Evolutionary conservation across 2,329 filamentous ascomycete genomes (phyloP), one percentile per base, ranked within the genome.

Genomic region (Verticillium klebahnii): DNA sequence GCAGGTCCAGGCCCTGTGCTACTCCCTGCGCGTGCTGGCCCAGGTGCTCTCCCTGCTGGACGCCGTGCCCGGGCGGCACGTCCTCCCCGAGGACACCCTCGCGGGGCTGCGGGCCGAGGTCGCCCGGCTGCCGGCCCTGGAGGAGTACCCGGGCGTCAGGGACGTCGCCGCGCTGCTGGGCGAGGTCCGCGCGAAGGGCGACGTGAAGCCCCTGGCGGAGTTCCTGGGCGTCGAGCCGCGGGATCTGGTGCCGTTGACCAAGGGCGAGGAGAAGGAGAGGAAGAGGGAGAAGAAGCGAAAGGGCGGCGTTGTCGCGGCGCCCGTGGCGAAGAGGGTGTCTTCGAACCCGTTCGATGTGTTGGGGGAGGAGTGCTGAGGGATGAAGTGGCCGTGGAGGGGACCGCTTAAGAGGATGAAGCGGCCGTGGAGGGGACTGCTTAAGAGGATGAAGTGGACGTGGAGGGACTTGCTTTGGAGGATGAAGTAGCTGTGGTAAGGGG

Each of bases 1-100:
- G 0, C 85, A 89, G 65, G 72, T 86, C 0, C 84, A 89, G 60
- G 84, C 84, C 5, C 77, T 81, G 0, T 72, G 85, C 6, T 90
- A 90, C 68, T 89, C 87, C 0, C 69, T 90, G 1, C 80, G 86
- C 54, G 83, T 86, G 64, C 69, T 83, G 23, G 74, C 74, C 63
- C 85, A 87, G 68, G 70, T 86, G 4, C 64, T 82, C 2, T 74
- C 54, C 11, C 54, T 56, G 6, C 25, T 56, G 14, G 54, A 31
- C 54, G 54, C 29, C 15, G 54, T 34, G 5, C 25, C 54, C 3
- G 37, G 58, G 23, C n/a, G 50, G 7, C 54, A 58, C 6, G 23
- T 29, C 8, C 15, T 57, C 8, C 36, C 59, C 2, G 37, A 58
- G 2, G 45, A 23, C 23, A 55, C 59, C 8, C 34, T 58, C 17